Evolutionary conservation across 2,329 filamentous ascomycete species (phyloP).

Genomic region (Sclerotinia sclerotiorum): DNA sequence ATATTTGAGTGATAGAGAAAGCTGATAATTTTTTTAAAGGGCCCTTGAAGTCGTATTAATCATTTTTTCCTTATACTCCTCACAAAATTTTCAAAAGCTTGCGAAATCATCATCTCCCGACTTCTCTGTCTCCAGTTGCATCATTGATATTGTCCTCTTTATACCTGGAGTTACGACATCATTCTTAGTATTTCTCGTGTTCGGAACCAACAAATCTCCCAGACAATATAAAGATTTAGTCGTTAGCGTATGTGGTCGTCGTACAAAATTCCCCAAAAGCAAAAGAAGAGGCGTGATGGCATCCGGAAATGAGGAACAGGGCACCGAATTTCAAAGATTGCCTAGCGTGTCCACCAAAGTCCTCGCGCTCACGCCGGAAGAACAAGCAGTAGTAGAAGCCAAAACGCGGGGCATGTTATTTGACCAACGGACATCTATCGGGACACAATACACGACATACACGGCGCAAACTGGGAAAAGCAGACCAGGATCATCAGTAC

Average conservation of each 20-base stretch:
- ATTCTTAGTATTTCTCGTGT: constrained; percentile 44
- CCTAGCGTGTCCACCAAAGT: constrained; percentile 10
- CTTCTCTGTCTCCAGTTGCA: constrained; percentile 39
- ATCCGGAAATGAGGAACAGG: constrained; percentile 17
- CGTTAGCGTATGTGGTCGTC: constrained; percentile 27
- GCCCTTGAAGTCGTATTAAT: constrained; percentile 45
- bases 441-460: constrained; percentile 4
- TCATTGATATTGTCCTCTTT: constrained; percentile 42
- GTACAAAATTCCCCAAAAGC: constrained; percentile 10
- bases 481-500: neutral
- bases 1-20: constrained; percentile 1
- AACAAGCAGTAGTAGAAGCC: constrained; percentile 15
- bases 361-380: neutral
- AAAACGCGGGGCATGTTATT: constrained; percentile 9
- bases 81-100: constrained; percentile 35
- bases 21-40: constrained; percentile 26
- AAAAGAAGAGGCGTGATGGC: constrained; percentile 11
- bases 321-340: constrained; percentile 20
- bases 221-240: constrained; percentile 36
- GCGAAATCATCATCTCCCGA: constrained; percentile 41
- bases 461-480: neutral
- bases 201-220: constrained; percentile 45
- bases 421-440: neutral
- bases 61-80: constrained; percentile 42
- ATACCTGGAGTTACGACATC: constrained; percentile 44